These are phyloP conservation scores for Nannochloris sp. DNA, from an alignment of 139 green algal species.

Conservation along the genomic window DNA sequence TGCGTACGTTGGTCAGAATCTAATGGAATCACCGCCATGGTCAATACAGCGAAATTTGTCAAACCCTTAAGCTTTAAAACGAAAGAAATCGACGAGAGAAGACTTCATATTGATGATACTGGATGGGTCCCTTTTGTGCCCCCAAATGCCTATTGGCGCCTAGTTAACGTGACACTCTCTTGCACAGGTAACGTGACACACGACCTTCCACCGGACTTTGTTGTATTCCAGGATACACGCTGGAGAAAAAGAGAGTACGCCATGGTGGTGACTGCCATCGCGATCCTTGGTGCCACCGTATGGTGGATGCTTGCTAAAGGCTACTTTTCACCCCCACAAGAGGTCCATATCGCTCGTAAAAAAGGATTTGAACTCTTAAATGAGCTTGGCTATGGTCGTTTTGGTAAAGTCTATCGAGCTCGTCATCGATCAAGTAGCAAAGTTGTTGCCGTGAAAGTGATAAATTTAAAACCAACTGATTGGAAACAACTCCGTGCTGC, in stretches of 20 bases:
- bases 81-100: not conserved
- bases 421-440: not conserved
- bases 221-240: not conserved
- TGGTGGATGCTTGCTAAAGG: not conserved
- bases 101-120: not conserved
- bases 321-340: conserved; percentile 1
- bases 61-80: not conserved
- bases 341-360: not conserved
- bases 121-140: not conserved
- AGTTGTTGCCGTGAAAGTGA: conserved; percentile 18
- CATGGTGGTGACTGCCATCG: not conserved
- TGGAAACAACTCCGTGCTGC: conserved; percentile 2
- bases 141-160: not conserved
- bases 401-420: conserved; percentile 10
- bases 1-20: not conserved
- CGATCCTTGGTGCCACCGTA: not conserved
- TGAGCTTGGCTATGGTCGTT: conserved; percentile 12
- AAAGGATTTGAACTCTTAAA: conserved; percentile 3
- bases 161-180: not conserved
- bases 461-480: conserved; percentile 5
- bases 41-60: not conserved
- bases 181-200: conserved; percentile 24
- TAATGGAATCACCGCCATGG: not conserved
- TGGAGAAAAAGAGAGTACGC: not conserved
- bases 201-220: not conserved